phyloP scores from a whole-genome alignment of 2,329 filamentous ascomycete species.

The Ophiostoma sp. region DNA sequence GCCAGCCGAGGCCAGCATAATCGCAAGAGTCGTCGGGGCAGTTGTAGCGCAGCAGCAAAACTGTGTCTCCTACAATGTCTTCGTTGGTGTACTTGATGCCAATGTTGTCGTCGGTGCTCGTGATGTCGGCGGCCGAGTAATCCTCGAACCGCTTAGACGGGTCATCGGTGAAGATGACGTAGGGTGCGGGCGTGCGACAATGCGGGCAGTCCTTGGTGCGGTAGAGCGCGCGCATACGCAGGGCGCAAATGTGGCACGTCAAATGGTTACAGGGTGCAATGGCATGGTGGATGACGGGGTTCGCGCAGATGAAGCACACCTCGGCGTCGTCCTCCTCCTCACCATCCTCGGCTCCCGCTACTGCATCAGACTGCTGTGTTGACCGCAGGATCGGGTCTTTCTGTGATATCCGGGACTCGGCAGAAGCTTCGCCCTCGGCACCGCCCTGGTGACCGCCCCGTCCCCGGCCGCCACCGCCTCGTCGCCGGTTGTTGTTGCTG shows the following conservation, averaged over 20 bases:
- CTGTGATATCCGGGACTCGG: conserved; percentile 11
- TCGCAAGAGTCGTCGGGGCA: conserved; percentile 78
- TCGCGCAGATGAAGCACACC: conserved; percentile 97
- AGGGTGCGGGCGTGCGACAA: conserved; percentile 71
- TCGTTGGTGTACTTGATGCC: conserved; percentile 87
- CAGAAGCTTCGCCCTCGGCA: conserved; percentile 30
- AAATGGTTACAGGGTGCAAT: conserved; percentile 93
- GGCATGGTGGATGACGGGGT: conserved; percentile 77
- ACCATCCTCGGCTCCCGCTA: conserved; percentile 17
- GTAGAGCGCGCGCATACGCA: conserved; percentile 87
- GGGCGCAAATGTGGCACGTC: conserved; percentile 91
- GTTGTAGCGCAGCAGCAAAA: conserved; percentile 85
- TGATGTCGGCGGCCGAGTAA: conserved; percentile 65
- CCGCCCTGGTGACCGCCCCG: conserved; percentile 37
- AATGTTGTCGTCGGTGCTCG: conserved; percentile 73
- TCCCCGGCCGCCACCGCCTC: conserved; percentile 13
- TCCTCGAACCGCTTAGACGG: conserved; percentile 76
- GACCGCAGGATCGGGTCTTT: conserved; percentile 15
- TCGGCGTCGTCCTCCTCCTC: conserved; percentile 54
- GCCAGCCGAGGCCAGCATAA: conserved; percentile 67
- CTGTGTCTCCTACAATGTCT: conserved; percentile 85
- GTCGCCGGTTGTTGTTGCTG: background rate
- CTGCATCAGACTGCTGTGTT: conserved; percentile 13
- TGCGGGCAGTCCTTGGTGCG: conserved; percentile 97
- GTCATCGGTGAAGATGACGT: conserved; percentile 90